Evolutionary conservation across 257 asterid genomes (phyloP).

Genomic region (Salvia hispanica): DNA sequence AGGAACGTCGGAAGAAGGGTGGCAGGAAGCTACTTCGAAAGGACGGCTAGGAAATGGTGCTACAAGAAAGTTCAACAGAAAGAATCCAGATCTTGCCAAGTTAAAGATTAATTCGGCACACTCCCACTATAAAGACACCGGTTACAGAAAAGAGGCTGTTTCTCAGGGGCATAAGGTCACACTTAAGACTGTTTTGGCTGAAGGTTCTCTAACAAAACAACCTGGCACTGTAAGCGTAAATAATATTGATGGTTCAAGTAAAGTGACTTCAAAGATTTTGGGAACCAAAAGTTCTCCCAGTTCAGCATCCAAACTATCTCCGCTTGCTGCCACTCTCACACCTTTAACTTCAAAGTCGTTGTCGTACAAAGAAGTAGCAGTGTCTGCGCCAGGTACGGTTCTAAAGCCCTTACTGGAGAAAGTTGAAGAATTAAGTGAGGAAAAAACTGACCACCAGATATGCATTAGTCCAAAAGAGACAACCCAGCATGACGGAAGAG

Average conservation of each 20-base stretch:
- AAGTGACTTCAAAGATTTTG: conserved; percentile 44
- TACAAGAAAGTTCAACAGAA: conserved; percentile 59
- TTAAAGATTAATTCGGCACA: conserved; percentile 55
- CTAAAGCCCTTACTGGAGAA: conserved; percentile 91
- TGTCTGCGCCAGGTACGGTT: conserved; percentile 94
- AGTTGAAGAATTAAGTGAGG: conserved; percentile 71
- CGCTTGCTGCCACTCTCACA: conserved; percentile 56
- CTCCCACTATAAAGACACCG: conserved; percentile 52
- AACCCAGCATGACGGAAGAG: conserved; percentile 47
- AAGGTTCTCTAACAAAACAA: conserved; percentile 50
- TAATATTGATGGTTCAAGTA: conserved; percentile 50
- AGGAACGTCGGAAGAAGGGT: conserved; percentile 75
- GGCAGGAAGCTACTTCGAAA: conserved; percentile 94
- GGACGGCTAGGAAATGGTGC: conserved; percentile 65
- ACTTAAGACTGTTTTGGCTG: conserved; percentile 48
- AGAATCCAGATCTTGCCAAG: conserved; percentile 71
- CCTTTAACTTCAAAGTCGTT: conserved; percentile 79
- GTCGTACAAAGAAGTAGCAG: conserved; percentile 97
- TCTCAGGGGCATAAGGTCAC: conserved; percentile 57
- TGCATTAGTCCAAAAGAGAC: conserved; percentile 63
- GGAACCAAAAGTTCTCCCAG: conserved; percentile 47
- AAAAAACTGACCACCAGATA: conserved; percentile 55
- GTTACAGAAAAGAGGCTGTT: conserved; percentile 55
- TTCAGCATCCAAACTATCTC: conserved; percentile 52
- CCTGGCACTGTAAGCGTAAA: conserved; percentile 37